Percentiles rank a stretch among this genome's conserved stretches.
Evolutionary conservation across 2,329 filamentous ascomycete species (phyloP).

Genomic region (Remersonia thermophila): DNA sequence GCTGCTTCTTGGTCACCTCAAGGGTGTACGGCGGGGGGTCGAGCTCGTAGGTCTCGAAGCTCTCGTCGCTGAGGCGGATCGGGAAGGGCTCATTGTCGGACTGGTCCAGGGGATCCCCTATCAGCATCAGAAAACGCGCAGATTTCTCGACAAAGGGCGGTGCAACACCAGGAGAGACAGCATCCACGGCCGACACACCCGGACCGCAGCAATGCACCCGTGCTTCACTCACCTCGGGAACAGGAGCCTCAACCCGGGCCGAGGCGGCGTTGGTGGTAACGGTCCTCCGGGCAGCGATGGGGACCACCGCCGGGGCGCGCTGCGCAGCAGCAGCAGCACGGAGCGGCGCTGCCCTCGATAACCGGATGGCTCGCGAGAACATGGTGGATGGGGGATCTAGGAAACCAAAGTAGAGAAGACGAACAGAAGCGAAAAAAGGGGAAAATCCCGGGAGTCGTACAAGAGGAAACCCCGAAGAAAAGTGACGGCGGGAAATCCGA

Average conservation of each 20-base stretch:
- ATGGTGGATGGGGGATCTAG: conserved; percentile 31
- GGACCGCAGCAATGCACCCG: not conserved
- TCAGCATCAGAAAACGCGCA: conserved; percentile 7
- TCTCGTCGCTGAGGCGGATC: conserved; percentile 90
- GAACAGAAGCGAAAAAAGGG: conserved; percentile 1
- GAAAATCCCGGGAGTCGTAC: too few relatives aligned
- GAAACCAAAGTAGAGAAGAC: too few relatives aligned
- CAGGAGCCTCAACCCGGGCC: conserved; percentile 69
- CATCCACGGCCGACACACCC: conserved; percentile 4
- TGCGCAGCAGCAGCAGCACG: conserved; percentile 31
- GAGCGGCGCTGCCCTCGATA: conserved; percentile 48
- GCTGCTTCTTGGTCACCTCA: conserved; percentile 88
- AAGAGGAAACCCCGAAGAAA: too few relatives aligned
- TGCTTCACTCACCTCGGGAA: conserved; percentile 32
- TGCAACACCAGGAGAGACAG: not conserved
- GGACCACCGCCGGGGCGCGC: conserved; percentile 31
- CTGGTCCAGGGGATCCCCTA: conserved; percentile 31
- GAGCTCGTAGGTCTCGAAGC: conserved; percentile 98
- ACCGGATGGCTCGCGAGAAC: conserved; percentile 59
- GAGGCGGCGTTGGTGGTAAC: conserved; percentile 95
- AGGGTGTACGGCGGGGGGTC: conserved; percentile 91
- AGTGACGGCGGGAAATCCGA: not conserved
- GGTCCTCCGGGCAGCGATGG: conserved; percentile 47
- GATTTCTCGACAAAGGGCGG: not conserved
- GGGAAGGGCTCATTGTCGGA: conserved; percentile 90